Percentiles rank a stretch among this genome's conserved stretches.
phyloP scores from a whole-genome alignment of 768 basidiomycete genomes.

The Auricularia sp. region DNA sequence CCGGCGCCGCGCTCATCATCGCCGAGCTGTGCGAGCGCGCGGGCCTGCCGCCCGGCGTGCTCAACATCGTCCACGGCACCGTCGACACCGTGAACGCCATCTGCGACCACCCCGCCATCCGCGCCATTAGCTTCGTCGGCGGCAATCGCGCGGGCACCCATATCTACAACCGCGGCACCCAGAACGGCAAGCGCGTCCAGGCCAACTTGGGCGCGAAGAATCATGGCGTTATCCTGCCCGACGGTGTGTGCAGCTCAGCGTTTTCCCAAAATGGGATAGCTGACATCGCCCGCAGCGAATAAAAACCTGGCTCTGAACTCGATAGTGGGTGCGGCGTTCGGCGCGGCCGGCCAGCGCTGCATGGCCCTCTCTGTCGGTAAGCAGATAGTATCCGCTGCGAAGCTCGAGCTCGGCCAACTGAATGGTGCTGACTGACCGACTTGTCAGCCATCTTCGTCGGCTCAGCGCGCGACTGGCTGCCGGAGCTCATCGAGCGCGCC shows the following conservation, averaged over 20 bases:
- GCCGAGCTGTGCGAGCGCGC: constrained; percentile 88
- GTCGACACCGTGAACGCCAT: constrained; percentile 87
- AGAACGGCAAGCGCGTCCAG: constrained; percentile 83
- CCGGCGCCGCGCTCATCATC: constrained; percentile 95
- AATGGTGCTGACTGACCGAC: neutral
- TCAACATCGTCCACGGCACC: constrained; percentile 87
- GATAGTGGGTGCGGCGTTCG: constrained; percentile 87
- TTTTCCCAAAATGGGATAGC: too few species aligned
- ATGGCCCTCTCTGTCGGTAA: constrained; percentile 91
- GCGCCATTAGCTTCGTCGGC: constrained; percentile 93
- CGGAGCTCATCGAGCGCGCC: constrained; percentile 76
- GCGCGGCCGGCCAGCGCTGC: constrained; percentile 90
- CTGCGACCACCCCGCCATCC: constrained; percentile 84
- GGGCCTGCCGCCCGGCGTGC: constrained; percentile 75
- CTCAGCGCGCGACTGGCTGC: constrained; percentile 63
- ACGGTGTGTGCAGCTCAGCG: constrained; percentile 48
- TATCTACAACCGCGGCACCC: constrained; percentile 82
- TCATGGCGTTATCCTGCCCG: constrained; percentile 86
- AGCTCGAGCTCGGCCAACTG: neutral
- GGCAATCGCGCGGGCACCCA: constrained; percentile 88
- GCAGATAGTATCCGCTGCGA: constrained; percentile 10
- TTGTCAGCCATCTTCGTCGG: constrained; percentile 62
- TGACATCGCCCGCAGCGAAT: constrained; percentile 43
- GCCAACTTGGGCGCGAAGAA: constrained; percentile 95
- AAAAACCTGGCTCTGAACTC: constrained; percentile 88